Evolutionary conservation across 345 rosid genomes (phyloP), one percentile per base, ranked within the genome.

Genomic region (Pistacia integerrima): DNA sequence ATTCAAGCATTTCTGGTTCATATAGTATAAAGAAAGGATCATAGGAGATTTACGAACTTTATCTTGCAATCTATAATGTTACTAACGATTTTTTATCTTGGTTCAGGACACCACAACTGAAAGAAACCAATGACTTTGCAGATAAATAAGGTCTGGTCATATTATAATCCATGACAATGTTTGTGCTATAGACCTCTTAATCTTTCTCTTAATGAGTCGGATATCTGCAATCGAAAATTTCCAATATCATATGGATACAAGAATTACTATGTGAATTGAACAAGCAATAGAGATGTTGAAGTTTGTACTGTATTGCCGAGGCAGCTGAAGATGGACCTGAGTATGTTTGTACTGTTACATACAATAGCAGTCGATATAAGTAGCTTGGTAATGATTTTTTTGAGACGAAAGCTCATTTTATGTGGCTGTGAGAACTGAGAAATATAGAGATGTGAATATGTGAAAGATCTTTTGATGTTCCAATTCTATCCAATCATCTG

Each of bases 51-150:
- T 11, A 10, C 52, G 17, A 10, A 0, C 57, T 49, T 49, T 1
- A 8, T 38, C 41, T n/a, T 4, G n/a, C 61, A 20, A 64, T 63
- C 60, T 51, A 62, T 18, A 11, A 4, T 64, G 12, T 18, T 36
- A 3, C 62, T 64, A 13, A 64, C 22, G 20, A 64, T 51, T 59
- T 36, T 74, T 36, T 6, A 8, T 64, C 7, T 56, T 55, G 52
- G 2, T 80, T 70, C 92, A 88, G 92, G 88, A 76, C 86, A 11
- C 88, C 85, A 44, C 90, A 84, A 25, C 76, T 86, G 79, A 79
- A 84, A 46, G 92, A 82, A 60, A 69, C 64, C 41, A 74, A 75
- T 54, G 85, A 85, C 46, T 67, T 56, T 22, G 75, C 85, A 65
- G 92, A 88, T 38, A 60, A 85, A 79, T 80, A 83, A 82, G 82